Evolutionary conservation across 2,329 filamentous ascomycete species (phyloP).

Genomic region (Aspergillus fumigatus): DNA sequence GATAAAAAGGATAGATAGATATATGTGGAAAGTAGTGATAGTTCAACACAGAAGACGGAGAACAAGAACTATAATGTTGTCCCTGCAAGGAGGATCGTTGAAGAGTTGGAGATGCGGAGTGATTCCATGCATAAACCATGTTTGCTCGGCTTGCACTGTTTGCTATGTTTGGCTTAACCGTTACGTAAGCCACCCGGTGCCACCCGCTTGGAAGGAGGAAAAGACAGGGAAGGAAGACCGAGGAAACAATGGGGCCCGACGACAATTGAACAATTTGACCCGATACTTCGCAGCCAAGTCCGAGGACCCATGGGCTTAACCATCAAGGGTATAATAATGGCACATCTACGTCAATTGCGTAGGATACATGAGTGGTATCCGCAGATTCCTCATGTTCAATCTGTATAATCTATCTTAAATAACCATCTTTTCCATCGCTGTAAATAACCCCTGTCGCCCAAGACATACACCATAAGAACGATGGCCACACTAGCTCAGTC

Average conservation of each 20-base stretch:
- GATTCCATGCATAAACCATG: background rate
- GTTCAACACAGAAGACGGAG: background rate
- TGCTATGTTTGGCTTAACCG: constrained; percentile 5
- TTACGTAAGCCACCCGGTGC: background rate
- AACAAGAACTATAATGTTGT: background rate
- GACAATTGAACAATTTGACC: background rate
- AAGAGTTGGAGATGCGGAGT: background rate
- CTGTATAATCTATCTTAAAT: background rate
- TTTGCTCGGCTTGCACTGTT: constrained; percentile 16
- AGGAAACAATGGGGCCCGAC: background rate
- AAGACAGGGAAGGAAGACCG: background rate
- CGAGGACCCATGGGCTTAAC: background rate
- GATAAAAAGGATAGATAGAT: background rate
- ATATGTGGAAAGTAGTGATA: background rate
- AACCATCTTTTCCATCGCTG: background rate
- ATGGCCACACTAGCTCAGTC: constrained; percentile 57
- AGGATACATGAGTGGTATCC: background rate
- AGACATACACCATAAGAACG: constrained; percentile 12
- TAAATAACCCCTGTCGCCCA: constrained; percentile 7
- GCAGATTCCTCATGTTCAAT: background rate
- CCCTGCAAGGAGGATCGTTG: background rate
- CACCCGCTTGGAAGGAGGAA: background rate
- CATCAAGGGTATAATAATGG: background rate
- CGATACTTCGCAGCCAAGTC: background rate
- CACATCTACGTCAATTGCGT: background rate